Base-by-base conservation (phyloP, 345 rosid genomes). In the Salix arbutifolia region DNA sequence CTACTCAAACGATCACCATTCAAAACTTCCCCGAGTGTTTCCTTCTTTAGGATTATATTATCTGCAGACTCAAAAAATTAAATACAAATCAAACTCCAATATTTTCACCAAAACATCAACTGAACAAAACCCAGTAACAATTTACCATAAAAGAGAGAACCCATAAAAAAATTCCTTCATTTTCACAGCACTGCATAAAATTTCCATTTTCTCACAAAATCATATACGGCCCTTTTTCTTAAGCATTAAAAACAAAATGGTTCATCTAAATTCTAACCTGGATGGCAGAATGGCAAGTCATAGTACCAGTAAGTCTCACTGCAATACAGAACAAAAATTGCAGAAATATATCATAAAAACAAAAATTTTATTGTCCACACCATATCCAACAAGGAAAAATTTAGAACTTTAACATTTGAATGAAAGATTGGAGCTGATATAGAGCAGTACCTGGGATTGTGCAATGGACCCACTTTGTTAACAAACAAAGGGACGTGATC, bases 261-360 rank as follows among this genome's bases (percentile, higher is more conserved):
- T 23, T 74, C 70, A 74, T 46, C 6, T 71, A 82, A 85, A 77
- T 25, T 21, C 96, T 87, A 85, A 94, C 97, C 97, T 92, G 93
- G 91, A 62, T 56, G 82, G 85, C 97, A 95, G 70, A 91, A 91
- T 6, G 97, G 97, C 77, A 95, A 83, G 69, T 88, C 92, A 69
- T 91, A 90, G 81, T 86, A 95, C 56, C 74, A 84, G 78, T 95
- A 92, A 18, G 97, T 90, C 89, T 90, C 99, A 78, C 97, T 91
- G 97, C 86, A 90, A 76, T 16, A 46, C 0, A 46, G 18, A 46
- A 4, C 19, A 46, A 46, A 46, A 46, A 46, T 46, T 14, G 52
- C 9, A 19, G 8, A 75, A 83, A 23, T 65, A 10, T 17, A 79
- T 1, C 69, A 78, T 26, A 79, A 74, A 42, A 31, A 52, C 75